A percentile compares a stretch with the other conserved stretches of the same genome.
phyloP scores from a whole-genome alignment of 441 rosid species.

The Pelargonium fulgidum region DNA sequence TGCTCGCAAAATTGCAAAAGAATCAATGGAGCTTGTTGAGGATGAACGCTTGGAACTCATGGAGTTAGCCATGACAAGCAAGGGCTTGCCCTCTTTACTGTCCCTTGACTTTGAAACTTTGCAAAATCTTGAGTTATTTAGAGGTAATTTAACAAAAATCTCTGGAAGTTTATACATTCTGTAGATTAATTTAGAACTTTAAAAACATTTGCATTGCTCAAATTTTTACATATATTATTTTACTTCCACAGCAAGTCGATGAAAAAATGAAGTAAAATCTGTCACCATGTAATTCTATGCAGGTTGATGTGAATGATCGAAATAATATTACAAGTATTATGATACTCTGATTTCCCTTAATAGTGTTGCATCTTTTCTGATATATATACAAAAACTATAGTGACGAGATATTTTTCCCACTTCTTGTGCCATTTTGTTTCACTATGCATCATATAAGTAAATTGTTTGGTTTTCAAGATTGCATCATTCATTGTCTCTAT shows the following conservation, averaged over 20 bases:
- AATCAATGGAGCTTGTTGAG: conserved; percentile 76
- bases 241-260: too few species aligned
- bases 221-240: neutral
- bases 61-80: conserved; percentile 70
- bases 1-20: conserved; percentile 88
- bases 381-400: neutral
- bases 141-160: conserved; percentile 37
- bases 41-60: conserved; percentile 89
- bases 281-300: neutral
- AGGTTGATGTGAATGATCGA: neutral
- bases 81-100: conserved; percentile 60
- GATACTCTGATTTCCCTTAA: neutral
- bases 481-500: neutral
- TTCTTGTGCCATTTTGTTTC: neutral
- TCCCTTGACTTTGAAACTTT: conserved; percentile 67
- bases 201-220: neutral
- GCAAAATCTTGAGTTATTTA: conserved; percentile 64
- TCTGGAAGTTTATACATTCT: neutral
- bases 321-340: neutral
- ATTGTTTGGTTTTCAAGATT: neutral
- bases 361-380: neutral
- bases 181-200: neutral
- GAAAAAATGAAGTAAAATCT: too few species aligned
- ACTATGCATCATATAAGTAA: neutral
- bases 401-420: too few species aligned